A percentile compares a stretch with the other conserved stretches of the same genome.
Conservation (phyloP, 352 stramenopile species). For the Globisporangium megalacanthum region DNA sequence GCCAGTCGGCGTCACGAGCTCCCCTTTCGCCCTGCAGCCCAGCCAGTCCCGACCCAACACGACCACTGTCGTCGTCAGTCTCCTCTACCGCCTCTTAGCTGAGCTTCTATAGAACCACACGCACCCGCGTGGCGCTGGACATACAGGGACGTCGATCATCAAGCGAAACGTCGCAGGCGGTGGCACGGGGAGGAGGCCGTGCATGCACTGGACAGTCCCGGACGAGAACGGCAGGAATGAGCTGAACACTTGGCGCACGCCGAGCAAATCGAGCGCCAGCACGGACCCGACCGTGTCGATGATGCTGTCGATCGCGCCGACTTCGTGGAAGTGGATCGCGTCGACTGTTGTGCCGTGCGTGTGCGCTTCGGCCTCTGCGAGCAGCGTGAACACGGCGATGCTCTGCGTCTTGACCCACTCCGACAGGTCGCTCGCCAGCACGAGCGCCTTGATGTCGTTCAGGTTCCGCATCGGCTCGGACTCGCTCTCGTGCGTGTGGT, state of each 20-base stretch:
- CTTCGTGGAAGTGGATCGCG: slow-evolving; percentile 97
- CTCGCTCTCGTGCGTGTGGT: slow-evolving; percentile 31
- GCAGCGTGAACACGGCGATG: slow-evolving; percentile 86
- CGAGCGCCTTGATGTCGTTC: slow-evolving; percentile 82
- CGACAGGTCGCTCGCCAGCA: slow-evolving; percentile 79
- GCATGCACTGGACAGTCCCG: slow-evolving; percentile 92
- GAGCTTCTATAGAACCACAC: background rate
- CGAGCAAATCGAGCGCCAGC: slow-evolving; percentile 90
- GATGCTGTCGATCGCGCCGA: slow-evolving; percentile 96
- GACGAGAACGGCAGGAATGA: slow-evolving; percentile 87
- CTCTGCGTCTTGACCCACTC: slow-evolving; percentile 86
- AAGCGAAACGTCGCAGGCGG: slow-evolving; percentile 93
- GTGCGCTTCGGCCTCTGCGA: slow-evolving; percentile 92
- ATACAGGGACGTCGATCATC: slow-evolving; percentile 92
- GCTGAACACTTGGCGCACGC: slow-evolving; percentile 83
- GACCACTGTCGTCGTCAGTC: background rate
- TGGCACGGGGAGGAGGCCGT: slow-evolving; percentile 94
- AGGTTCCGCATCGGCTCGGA: slow-evolving; percentile 89
- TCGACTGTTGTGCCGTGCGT: slow-evolving; percentile 92
- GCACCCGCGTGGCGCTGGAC: slow-evolving; percentile 83
- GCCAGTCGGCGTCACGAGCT: slow-evolving; percentile 96
- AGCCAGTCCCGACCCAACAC: background rate
- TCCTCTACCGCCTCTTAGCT: too few relatives aligned
- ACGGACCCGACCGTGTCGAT: slow-evolving; percentile 95
- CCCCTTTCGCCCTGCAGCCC: slow-evolving; percentile 55